These are phyloP conservation scores for Leavenworthia alabamica DNA, from an alignment of 345 rosid species.

Conservation along the genomic window DNA sequence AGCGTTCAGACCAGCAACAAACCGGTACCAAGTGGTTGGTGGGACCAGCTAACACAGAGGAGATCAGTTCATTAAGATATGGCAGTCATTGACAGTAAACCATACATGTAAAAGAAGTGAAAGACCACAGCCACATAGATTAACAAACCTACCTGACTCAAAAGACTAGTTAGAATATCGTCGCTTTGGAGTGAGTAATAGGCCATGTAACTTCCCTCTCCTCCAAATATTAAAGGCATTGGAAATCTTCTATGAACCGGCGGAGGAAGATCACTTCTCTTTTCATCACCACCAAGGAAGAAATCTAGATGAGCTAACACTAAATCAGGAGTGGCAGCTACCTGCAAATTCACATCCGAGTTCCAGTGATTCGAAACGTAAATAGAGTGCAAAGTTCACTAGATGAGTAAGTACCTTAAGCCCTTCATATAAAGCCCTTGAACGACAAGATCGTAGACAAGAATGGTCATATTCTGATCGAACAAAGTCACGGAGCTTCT, in stretches of 20 bases:
- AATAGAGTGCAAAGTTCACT: background rate
- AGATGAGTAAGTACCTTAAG: constrained; percentile 54
- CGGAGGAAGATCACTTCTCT: constrained; percentile 82
- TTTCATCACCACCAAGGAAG: constrained; percentile 94
- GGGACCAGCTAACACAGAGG: constrained; percentile 58
- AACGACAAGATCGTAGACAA: constrained; percentile 93
- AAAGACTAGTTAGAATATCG: constrained; percentile 73
- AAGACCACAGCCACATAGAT: background rate
- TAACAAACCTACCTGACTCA: constrained; percentile 65
- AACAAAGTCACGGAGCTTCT: constrained; percentile 89
- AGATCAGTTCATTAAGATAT: background rate
- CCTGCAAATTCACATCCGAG: constrained; percentile 39
- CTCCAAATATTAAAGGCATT: constrained; percentile 70
- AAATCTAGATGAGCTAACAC: constrained; percentile 86
- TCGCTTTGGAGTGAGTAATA: constrained; percentile 81
- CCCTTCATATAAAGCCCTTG: constrained; percentile 93
- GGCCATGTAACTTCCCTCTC: constrained; percentile 92
- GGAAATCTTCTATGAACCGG: constrained; percentile 69
- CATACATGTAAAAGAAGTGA: background rate
- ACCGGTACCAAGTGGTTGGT: constrained; percentile 85
- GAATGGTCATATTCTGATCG: constrained; percentile 94
- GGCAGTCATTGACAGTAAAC: background rate
- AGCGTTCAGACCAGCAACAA: constrained; percentile 89
- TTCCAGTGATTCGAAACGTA: background rate
- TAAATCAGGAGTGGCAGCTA: constrained; percentile 74